A percentile compares a stretch with the other conserved stretches of the same genome.
Conservation (phyloP, 2,329 filamentous ascomycete genomes). For the Tolypocladium endophyticum region DNA sequence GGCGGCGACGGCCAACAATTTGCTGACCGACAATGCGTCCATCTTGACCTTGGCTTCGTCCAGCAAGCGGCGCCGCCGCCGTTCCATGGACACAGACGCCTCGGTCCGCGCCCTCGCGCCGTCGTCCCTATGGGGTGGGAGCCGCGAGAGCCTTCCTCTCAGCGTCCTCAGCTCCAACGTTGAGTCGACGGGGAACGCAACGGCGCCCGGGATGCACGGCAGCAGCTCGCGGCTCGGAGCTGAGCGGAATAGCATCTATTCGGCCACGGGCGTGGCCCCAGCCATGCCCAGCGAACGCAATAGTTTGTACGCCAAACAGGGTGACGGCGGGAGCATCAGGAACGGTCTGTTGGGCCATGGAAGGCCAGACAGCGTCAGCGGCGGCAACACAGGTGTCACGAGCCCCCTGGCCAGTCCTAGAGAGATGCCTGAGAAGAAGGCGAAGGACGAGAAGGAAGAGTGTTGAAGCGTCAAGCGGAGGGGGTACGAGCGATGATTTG, state of each 20-base stretch:
- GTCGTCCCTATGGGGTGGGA: slow-evolving; percentile 72
- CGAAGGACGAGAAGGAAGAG: slow-evolving; percentile 17
- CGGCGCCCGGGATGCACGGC: slow-evolving; percentile 43
- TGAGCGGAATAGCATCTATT: slow-evolving; percentile 76
- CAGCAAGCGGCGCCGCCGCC: slow-evolving; percentile 64
- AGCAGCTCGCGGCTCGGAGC: slow-evolving; percentile 31
- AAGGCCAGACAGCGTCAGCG: slow-evolving; percentile 70
- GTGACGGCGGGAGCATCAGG: slow-evolving; percentile 66
- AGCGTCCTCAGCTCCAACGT: slow-evolving; percentile 67
- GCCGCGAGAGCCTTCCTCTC: slow-evolving; percentile 67
- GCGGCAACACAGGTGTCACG: slow-evolving; percentile 55
- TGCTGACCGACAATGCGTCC: slow-evolving; percentile 76
- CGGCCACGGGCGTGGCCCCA: slow-evolving; percentile 56
- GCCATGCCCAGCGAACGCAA: slow-evolving; percentile 65
- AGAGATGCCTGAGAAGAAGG: slow-evolving; percentile 28
- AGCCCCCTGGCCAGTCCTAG: slow-evolving; percentile 53
- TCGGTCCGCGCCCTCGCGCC: slow-evolving; percentile 78
- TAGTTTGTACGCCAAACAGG: slow-evolving; percentile 63
- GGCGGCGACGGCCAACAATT: slow-evolving; percentile 70
- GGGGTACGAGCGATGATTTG: slow-evolving; percentile 1
- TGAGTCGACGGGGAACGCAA: slow-evolving; percentile 34
- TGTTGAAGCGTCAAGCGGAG: background rate
- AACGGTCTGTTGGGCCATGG: slow-evolving; percentile 70
- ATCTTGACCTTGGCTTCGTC: slow-evolving; percentile 78
- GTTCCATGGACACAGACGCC: slow-evolving; percentile 77